These are phyloP conservation scores for Backusella luteola DNA, from an alignment of 192 early-diverging fungal species.

Conservation along the genomic window DNA sequence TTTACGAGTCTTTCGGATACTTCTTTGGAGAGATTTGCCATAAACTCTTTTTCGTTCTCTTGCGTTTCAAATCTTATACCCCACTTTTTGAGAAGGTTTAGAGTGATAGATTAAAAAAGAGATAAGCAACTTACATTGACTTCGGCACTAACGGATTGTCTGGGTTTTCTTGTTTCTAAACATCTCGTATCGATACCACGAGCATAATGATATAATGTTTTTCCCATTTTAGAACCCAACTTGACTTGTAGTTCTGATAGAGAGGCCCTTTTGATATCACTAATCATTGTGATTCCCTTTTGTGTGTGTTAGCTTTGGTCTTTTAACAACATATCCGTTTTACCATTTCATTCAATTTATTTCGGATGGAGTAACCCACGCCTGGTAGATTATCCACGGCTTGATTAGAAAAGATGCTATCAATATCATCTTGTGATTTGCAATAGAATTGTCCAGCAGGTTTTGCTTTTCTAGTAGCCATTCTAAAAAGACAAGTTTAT, in stretches of 20 bases:
- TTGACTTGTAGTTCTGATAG: slow-evolving; percentile 51
- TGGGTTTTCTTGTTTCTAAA: slow-evolving; percentile 59
- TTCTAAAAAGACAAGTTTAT: slow-evolving; percentile 1
- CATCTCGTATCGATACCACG: slow-evolving; percentile 74
- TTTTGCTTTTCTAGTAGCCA: slow-evolving; percentile 74
- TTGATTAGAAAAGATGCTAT: slow-evolving; percentile 12
- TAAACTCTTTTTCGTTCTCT: slow-evolving; percentile 67
- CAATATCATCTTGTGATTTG: slow-evolving; percentile 16
- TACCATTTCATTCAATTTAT: slow-evolving; percentile 33
- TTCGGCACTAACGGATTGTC: slow-evolving; percentile 82
- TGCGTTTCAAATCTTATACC: slow-evolving; percentile 81
- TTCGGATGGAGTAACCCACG: slow-evolving; percentile 33
- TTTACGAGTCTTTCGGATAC: slow-evolving; percentile 60
- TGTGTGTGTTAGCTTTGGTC: neutral
- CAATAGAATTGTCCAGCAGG: slow-evolving; percentile 56
- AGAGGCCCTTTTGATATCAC: slow-evolving; percentile 42
- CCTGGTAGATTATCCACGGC: slow-evolving; percentile 48
- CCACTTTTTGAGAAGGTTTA: slow-evolving; percentile 46
- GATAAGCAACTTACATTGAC: slow-evolving; percentile 48
- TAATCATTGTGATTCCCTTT: slow-evolving; percentile 39
- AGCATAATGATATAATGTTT: slow-evolving; percentile 65
- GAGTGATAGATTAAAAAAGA: neutral
- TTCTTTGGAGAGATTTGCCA: slow-evolving; percentile 62
- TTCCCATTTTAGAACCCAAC: slow-evolving; percentile 72
- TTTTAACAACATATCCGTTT: neutral